These are phyloP conservation scores for Lodderomyces metapsilosis DNA, from an alignment of 1,139 yeast species.

Conservation along the genomic window DNA sequence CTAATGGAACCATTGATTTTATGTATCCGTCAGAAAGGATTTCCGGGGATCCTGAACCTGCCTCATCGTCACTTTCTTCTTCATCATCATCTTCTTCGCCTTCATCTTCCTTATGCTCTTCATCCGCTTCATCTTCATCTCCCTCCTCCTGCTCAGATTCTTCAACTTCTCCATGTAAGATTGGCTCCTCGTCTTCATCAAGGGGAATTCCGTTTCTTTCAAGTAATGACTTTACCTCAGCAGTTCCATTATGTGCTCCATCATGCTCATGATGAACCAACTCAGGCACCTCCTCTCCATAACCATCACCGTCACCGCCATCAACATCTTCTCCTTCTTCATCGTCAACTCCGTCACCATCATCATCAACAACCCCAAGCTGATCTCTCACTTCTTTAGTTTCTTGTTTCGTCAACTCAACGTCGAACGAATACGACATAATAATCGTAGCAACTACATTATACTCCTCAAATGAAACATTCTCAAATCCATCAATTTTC, in stretches of 20 bases:
- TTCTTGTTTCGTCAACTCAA: slow-evolving; percentile 22
- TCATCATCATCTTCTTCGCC: slow-evolving; percentile 8
- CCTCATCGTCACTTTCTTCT: slow-evolving; percentile 1
- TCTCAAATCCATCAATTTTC: slow-evolving; percentile 20
- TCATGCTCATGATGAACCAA: slow-evolving; percentile 8
- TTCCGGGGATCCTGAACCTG: background rate
- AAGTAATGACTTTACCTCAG: background rate
- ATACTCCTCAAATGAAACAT: slow-evolving; percentile 54
- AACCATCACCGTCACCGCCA: slow-evolving; percentile 7
- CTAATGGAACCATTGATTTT: slow-evolving; percentile 91
- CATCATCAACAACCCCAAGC: background rate
- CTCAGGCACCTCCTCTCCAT: background rate
- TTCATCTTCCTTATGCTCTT: background rate
- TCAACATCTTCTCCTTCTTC: slow-evolving; percentile 5
- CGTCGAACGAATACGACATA: slow-evolving; percentile 47
- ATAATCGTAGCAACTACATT: slow-evolving; percentile 64
- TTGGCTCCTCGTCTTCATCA: slow-evolving; percentile 8
- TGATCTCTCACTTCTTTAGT: slow-evolving; percentile 9
- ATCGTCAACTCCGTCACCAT: too few relatives aligned
- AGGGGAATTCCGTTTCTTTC: slow-evolving; percentile 11
- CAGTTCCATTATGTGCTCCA: background rate
- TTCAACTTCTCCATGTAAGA: background rate
- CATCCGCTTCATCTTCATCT: background rate
- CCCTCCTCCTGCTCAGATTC: background rate
- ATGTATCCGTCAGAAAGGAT: slow-evolving; percentile 38